Base-by-base conservation (phyloP, 2,329 filamentous ascomycete species). In the Aulographum hederae region DNA sequence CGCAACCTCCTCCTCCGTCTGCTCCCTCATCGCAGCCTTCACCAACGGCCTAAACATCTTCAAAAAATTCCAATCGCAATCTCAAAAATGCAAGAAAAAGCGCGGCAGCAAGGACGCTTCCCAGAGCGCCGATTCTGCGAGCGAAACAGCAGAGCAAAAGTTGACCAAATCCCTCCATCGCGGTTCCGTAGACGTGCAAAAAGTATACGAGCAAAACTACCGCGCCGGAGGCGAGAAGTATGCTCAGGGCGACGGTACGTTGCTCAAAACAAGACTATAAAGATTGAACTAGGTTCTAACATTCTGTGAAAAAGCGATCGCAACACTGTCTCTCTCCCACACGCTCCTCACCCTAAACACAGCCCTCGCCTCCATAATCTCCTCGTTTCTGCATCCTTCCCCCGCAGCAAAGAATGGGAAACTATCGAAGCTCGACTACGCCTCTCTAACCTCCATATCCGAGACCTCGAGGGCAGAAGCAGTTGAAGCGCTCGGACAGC, bases 321-420 rank as follows among this genome's bases (percentile, higher is more conserved):
- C 58, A 12, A 57, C 60, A 35, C 52, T 52, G 3, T 54, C 51
- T n/a, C 55, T 62, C 14, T 53, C 56, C 8, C 55, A 56, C 37
- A 56, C 57, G 13, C 39, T 62, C 16, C 49, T 61, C 34, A 58
- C 50, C 37, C 44, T 62, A 18, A 62, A 63, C 37, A 57, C 56
- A 13, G 57, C 59, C 25, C 51, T 63, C 4, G 56, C 62, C 5
- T 42, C 44, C 34, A 60, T 63, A 39, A 60, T 62, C 32, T 46
- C 55, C 14, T 43, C 54, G 3, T 61, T 61, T 34, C 39, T 61
- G 23, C 44, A 50, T 17, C 45, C 48, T 35, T n/a, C n/a, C n/a
- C n/a, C n/a, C n/a, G n/a, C n/a, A n/a, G n/a, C n/a, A n/a, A n/a
- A n/a, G n/a, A n/a, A n/a, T n/a, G n/a, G n/a, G n/a, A n/a, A n/a